Evolutionary conservation across 306 rosid genomes (phyloP).

Genomic region (Carpinus viminea): DNA sequence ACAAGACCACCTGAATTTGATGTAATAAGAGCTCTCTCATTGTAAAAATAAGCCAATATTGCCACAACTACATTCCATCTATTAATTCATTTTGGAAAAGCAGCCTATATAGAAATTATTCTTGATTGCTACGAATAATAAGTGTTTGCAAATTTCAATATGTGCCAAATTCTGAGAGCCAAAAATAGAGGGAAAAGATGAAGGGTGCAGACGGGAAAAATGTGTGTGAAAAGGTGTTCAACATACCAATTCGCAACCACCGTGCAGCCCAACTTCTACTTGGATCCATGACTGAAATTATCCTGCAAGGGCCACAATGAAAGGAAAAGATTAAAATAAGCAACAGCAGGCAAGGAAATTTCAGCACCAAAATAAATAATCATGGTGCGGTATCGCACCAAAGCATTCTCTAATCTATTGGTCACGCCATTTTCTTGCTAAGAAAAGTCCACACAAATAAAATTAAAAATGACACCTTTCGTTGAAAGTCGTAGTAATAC

Average conservation of each 20-base stretch:
- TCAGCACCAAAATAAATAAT: neutral
- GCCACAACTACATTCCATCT: neutral
- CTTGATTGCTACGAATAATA: neutral
- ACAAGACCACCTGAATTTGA: neutral
- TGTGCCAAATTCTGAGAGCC: too few relatives aligned
- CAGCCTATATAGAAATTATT: neutral
- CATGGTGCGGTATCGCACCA: neutral
- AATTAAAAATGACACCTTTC: too few relatives aligned
- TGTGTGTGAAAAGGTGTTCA: conserved; percentile 10
- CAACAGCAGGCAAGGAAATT: conserved; percentile 2
- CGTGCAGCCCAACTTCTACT: conserved; percentile 90
- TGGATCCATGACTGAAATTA: conserved; percentile 95
- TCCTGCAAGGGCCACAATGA: conserved; percentile 35
- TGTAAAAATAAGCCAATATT: neutral
- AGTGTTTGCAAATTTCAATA: neutral
- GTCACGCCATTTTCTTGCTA: neutral
- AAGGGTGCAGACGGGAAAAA: neutral
- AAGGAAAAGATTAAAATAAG: neutral
- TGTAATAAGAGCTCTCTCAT: neutral
- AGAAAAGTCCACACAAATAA: neutral
- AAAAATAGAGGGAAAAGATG: neutral
- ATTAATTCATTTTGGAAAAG: neutral
- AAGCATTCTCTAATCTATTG: neutral
- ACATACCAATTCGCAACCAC: conserved; percentile 86
- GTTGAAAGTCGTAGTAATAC: neutral